Percentiles rank a stretch among this genome's conserved stretches.
Evolutionary conservation across 169 alveolate species (phyloP).

Genomic region (Plasmodium vivax): DNA sequence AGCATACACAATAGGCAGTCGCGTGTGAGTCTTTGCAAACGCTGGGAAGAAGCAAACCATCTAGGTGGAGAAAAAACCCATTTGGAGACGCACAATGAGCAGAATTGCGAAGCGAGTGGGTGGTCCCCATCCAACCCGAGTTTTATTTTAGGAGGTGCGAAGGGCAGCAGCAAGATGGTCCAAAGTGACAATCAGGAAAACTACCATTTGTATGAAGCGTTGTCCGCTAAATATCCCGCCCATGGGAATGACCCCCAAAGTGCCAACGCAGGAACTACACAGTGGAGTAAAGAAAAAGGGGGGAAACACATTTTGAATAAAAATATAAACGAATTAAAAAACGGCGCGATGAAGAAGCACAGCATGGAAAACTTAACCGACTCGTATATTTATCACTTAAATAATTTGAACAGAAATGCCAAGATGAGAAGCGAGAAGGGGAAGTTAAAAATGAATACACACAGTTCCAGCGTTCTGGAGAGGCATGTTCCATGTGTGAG

Average conservation of each 20-base stretch:
- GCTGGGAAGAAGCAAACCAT: neutral
- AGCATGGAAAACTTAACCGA: conserved; percentile 3
- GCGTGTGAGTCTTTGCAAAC: neutral
- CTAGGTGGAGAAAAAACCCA: neutral
- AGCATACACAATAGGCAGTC: neutral
- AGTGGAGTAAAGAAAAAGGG: neutral
- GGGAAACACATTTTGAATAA: neutral
- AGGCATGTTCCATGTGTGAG: neutral
- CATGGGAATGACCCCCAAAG: neutral
- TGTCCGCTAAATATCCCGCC: neutral
- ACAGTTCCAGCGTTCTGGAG: neutral
- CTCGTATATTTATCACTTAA: conserved; percentile 55
- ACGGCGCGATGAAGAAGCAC: neutral
- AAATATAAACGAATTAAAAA: neutral
- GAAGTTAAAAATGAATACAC: neutral
- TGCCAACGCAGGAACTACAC: neutral
- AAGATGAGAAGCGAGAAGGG: conserved; percentile 22
- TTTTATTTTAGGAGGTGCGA: neutral
- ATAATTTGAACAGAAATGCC: conserved; percentile 6
- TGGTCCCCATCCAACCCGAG: neutral
- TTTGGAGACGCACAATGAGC: neutral
- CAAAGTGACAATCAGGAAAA: neutral
- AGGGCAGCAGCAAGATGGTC: neutral
- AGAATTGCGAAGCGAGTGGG: neutral
- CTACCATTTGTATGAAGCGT: neutral